These are phyloP conservation scores for Sporothrix phasma DNA, from an alignment of 2,329 filamentous ascomycete genomes.

Conservation along the genomic window DNA sequence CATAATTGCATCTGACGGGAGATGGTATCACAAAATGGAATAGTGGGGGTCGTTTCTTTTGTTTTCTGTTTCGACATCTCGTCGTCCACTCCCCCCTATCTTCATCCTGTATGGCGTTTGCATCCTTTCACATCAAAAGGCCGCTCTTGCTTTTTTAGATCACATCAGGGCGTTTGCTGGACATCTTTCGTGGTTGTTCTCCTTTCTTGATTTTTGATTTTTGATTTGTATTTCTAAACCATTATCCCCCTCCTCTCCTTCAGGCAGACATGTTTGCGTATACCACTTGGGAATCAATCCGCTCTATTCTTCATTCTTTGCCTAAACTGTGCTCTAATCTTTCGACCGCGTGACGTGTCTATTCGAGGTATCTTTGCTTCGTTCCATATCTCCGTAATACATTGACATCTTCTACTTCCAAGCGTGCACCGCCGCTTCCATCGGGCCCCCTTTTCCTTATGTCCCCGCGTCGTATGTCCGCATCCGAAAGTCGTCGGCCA, in stretches of 20 bases:
- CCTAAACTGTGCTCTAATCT: too few relatives aligned
- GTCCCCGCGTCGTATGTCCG: slow-evolving; percentile 9
- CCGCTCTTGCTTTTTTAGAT: background rate
- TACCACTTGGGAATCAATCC: background rate
- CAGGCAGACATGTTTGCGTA: background rate
- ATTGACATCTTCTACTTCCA: background rate
- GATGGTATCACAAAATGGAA: background rate
- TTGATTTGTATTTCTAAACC: too few relatives aligned
- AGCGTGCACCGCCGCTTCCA: background rate
- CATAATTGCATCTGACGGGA: background rate
- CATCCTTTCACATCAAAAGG: background rate
- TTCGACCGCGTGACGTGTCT: too few relatives aligned
- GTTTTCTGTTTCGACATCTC: background rate
- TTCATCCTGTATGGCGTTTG: too few relatives aligned
- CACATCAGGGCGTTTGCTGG: background rate
- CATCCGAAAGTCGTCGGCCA: slow-evolving; percentile 12
- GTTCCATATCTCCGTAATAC: background rate
- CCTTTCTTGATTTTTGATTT: too few relatives aligned
- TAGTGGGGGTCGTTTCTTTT: background rate
- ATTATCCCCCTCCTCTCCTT: too few relatives aligned
- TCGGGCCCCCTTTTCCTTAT: background rate
- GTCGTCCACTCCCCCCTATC: too few relatives aligned
- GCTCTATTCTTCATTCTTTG: background rate
- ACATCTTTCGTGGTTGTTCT: background rate
- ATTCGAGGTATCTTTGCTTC: too few relatives aligned